Conservation (phyloP, 805 yeast species). For the Ogataea polymorpha region DNA sequence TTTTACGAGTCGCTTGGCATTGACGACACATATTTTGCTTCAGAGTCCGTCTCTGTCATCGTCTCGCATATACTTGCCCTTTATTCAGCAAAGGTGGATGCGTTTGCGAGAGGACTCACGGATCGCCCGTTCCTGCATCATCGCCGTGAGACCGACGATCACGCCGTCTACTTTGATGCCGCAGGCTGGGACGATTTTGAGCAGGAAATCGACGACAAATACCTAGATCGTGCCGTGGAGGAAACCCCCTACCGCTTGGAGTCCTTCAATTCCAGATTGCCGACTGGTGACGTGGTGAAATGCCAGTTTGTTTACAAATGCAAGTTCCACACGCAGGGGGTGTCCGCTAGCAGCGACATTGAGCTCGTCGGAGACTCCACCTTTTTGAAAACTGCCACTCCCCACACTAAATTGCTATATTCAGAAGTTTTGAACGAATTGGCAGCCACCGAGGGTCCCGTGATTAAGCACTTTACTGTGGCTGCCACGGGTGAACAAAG, state of each 20-base stretch:
- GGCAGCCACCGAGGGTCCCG: conserved; percentile 82
- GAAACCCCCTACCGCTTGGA: conserved; percentile 63
- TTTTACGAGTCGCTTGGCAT: conserved; percentile 85
- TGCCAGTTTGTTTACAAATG: conserved; percentile 86
- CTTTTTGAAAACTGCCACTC: conserved; percentile 73
- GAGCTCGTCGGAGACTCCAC: conserved; percentile 72
- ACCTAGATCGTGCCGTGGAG: conserved; percentile 53
- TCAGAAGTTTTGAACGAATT: conserved; percentile 67
- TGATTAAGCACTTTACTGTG: conserved; percentile 79
- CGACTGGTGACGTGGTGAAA: conserved; percentile 43
- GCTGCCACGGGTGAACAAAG: conserved; percentile 82
- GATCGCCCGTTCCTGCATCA: conserved; percentile 66
- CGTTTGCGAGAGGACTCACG: conserved; percentile 60
- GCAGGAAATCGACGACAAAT: conserved; percentile 74
- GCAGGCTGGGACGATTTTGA: conserved; percentile 53
- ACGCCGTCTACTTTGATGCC: conserved; percentile 89
- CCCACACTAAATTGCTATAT: conserved; percentile 76
- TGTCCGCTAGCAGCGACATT: conserved; percentile 43
- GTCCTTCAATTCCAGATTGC: conserved; percentile 67
- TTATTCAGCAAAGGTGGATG: conserved; percentile 90
- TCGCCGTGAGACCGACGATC: conserved; percentile 75
- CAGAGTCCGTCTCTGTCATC: conserved; percentile 76
- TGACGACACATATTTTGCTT: conserved; percentile 88
- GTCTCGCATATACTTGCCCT: conserved; percentile 83
- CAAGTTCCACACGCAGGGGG: conserved; percentile 37